Percentiles rank a stretch among this genome's conserved stretches.
Evolutionary conservation across 2,329 filamentous ascomycete genomes (phyloP).

Genomic region (Penicillium sp.): DNA sequence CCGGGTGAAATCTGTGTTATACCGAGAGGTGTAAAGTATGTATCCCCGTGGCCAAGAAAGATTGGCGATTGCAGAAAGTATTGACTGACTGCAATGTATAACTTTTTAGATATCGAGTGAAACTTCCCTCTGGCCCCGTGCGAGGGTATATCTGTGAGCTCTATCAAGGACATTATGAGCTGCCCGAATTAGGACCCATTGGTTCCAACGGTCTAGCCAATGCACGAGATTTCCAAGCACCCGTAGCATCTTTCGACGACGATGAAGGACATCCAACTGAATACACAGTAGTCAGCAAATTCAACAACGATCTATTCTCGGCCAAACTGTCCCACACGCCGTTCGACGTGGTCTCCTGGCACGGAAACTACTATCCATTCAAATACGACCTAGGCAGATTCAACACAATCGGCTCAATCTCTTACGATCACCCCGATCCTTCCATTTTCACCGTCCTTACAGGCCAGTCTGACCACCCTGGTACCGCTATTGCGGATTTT

Average conservation of each 20-base stretch:
- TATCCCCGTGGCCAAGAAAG: background rate
- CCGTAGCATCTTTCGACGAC: conserved; percentile 65
- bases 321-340: conserved; percentile 66
- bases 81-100: background rate
- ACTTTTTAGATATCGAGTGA: conserved; percentile 59
- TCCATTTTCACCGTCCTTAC: conserved; percentile 69
- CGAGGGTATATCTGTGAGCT: conserved; percentile 73
- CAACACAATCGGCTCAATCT: conserved; percentile 68
- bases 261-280: conserved; percentile 49
- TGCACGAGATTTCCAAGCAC: conserved; percentile 69
- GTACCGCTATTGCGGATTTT: conserved; percentile 63
- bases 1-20: conserved; percentile 76
- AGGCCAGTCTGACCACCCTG: conserved; percentile 52
- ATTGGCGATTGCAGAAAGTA: background rate
- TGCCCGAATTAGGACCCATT: conserved; percentile 70
- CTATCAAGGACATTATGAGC: conserved; percentile 67
- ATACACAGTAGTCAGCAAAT: conserved; percentile 60
- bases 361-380: conserved; percentile 74
- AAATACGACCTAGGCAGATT: conserved; percentile 79
- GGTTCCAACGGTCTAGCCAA: conserved; percentile 73
- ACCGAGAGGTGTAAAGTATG: conserved; percentile 62
- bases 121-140: conserved; percentile 58
- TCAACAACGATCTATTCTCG: conserved; percentile 63
- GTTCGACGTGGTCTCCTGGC: conserved; percentile 77
- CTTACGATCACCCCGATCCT: conserved; percentile 74